Percentiles rank a stretch among this genome's conserved stretches.
phyloP scores from a whole-genome alignment of 495 filamentous ascomycete species.

The Amphirosellinia nigrospora region DNA sequence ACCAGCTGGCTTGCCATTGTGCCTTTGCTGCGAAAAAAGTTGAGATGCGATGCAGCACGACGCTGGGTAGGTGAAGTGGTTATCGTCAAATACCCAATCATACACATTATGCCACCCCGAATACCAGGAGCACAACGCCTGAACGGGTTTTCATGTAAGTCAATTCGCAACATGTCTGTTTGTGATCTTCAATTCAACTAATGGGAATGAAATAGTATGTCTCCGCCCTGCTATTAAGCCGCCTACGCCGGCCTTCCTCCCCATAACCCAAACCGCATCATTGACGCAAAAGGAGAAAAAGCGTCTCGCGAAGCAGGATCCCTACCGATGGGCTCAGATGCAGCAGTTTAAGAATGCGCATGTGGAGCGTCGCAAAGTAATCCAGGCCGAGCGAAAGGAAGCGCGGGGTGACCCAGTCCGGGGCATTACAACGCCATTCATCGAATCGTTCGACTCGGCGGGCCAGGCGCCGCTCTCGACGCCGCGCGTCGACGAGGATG shows the following conservation, averaged over 20 bases:
- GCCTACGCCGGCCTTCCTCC: constrained; percentile 44
- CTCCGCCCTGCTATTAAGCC: constrained; percentile 50
- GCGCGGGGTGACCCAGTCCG: constrained; percentile 77
- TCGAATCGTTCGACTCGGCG: constrained; percentile 76
- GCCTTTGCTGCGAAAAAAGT: constrained; percentile 23
- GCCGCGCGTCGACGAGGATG: constrained; percentile 45
- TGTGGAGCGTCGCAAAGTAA: constrained; percentile 69
- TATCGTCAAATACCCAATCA: constrained; percentile 7
- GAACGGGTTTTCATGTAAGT: constrained; percentile 66
- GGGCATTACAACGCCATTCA: constrained; percentile 78
- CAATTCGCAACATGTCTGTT: constrained; percentile 40
- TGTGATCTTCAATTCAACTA: constrained; percentile 29
- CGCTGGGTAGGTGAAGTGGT: background rate
- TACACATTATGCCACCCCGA: constrained; percentile 73
- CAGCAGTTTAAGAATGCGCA: constrained; percentile 82
- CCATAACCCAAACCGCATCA: constrained; percentile 57
- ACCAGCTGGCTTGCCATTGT: constrained; percentile 15
- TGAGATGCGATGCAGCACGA: background rate
- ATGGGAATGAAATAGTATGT: constrained; percentile 48
- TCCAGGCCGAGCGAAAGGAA: constrained; percentile 65
- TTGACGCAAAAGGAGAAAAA: constrained; percentile 53
- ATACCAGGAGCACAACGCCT: constrained; percentile 68
- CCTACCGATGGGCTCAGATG: constrained; percentile 72
- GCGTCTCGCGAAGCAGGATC: constrained; percentile 62
- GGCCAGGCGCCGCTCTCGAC: constrained; percentile 47